phyloP scores from a whole-genome alignment of 495 filamentous ascomycete species.

The Penicillium coffeae region DNA sequence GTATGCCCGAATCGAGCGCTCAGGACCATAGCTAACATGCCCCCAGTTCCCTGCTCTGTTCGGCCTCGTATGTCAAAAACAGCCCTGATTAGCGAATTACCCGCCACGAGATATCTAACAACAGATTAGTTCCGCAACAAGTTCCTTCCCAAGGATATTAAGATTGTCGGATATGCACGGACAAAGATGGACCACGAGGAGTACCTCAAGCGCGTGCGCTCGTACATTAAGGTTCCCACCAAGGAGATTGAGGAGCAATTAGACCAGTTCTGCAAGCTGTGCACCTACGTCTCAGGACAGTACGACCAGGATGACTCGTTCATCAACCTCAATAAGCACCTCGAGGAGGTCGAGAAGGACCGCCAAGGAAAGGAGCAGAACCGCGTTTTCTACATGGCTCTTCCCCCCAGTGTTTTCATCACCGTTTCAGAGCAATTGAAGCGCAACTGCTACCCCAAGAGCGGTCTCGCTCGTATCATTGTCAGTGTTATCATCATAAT shows the following conservation, averaged over 20 bases:
- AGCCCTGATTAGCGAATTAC: not conserved
- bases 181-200: slow-evolving; percentile 99
- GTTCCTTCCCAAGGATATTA: slow-evolving; percentile 96
- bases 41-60: slow-evolving; percentile 93
- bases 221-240: slow-evolving; percentile 97
- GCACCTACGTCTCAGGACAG: slow-evolving; percentile 92
- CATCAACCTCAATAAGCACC: slow-evolving; percentile 78
- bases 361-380: slow-evolving; percentile 68
- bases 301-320: slow-evolving; percentile 98
- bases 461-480: slow-evolving; percentile 88
- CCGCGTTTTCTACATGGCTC: slow-evolving; percentile 98
- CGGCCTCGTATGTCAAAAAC: slow-evolving; percentile 72
- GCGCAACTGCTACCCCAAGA: slow-evolving; percentile 89
- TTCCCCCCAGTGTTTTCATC: slow-evolving; percentile 96
- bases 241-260: slow-evolving; percentile 97
- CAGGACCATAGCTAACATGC: slow-evolving; percentile 23
- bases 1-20: slow-evolving; percentile 26
- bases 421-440: slow-evolving; percentile 96
- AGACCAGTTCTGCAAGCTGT: slow-evolving; percentile 79
- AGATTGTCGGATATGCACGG: slow-evolving; percentile 97
- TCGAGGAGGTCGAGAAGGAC: slow-evolving; percentile 81
- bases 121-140: slow-evolving; percentile 82
- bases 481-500: slow-evolving; percentile 42
- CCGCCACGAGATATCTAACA: slow-evolving; percentile 8
- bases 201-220: slow-evolving; percentile 88